Base-by-base conservation (phyloP, 257 asterid genomes). In the Coffea eugenioides region DNA sequence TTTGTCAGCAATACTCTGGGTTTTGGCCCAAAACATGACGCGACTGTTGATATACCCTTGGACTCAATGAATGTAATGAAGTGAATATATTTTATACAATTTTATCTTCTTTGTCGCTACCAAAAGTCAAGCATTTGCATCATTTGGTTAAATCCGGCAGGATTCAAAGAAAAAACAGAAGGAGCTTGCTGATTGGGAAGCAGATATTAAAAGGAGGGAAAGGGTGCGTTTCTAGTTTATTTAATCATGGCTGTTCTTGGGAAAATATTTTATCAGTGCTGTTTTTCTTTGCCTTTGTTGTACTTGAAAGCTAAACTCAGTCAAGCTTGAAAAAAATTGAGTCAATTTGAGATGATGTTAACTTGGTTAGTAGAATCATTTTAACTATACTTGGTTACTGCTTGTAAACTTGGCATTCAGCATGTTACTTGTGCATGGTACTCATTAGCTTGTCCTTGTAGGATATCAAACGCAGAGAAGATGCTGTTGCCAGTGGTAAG, bases 1-100 rank as follows among this genome's bases (percentile, higher is more conserved):
- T 91, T 85, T 85, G 92, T 94, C 80, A 86, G 98, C 27, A 92
- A 59, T 89, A 90, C 98, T 43, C 81, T 96, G n/a, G 99, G 99
- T 67, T 91, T 96, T 75, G 97, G 99, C 65, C 97, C 88, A 90
- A 96, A 92, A 78, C 96, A 94, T 77, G 99, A 96, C 90, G 99
- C 98, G 57, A 90, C 97, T 27, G 94, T 83, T 75, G 99, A 96
- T 80, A 90, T 96, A 84, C 98, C 99, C n/a, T 82, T 96, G 82
- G 98, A 92, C 85, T 27, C 89, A 11, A 78, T 88, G 93, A 91
- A 88, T 81, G 98, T 94, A 94, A 88, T 83, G 80, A 54, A 61
- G 75, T 81, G 66, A 56, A 25, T 64, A 31, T 23, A 52, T 75
- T 36, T 62, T 74, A 61, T 27, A 49, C 27, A 27, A 59, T 67